Evolutionary conservation across 352 stramenopile genomes (phyloP).

Genomic region (Phytophthora idaei): DNA sequence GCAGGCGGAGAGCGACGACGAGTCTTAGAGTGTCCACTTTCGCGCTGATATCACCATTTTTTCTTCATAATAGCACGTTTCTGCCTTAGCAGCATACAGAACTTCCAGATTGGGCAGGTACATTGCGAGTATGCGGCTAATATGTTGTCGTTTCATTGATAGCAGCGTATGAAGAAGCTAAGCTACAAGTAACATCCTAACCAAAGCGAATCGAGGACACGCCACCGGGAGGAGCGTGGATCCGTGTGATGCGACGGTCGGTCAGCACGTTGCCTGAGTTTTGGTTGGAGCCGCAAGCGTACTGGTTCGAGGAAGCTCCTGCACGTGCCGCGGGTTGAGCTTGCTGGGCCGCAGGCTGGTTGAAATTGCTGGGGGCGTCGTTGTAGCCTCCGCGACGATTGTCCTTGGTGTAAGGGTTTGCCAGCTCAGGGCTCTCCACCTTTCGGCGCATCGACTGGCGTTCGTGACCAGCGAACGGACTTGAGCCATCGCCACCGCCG

Average conservation of each 20-base stretch:
- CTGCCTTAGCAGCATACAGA: constrained; percentile 14
- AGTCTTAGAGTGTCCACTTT: constrained; percentile 29
- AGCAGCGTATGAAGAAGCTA: constrained; percentile 1
- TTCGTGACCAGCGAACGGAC: constrained; percentile 57
- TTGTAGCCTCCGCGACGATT: constrained; percentile 31
- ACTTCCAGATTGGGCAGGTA: neutral
- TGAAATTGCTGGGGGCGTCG: constrained; percentile 29
- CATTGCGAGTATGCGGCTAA: constrained; percentile 11
- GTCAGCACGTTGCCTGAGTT: constrained; percentile 92
- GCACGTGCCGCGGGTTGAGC: constrained; percentile 25
- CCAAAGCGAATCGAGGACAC: constrained; percentile 83
- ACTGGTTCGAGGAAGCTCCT: constrained; percentile 81
- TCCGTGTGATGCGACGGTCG: constrained; percentile 87
- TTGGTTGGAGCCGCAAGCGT: constrained; percentile 82
- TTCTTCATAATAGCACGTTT: constrained; percentile 32
- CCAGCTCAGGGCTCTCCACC: constrained; percentile 55
- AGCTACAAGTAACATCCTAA: constrained; percentile 30
- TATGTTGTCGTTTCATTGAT: constrained; percentile 25
- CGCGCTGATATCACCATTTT: constrained; percentile 13
- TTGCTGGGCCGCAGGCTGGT: constrained; percentile 31
- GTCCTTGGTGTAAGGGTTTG: constrained; percentile 58
- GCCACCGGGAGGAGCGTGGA: constrained; percentile 88
- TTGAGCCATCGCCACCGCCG: constrained; percentile 58
- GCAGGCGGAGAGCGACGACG: constrained; percentile 34
- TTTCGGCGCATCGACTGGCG: constrained; percentile 48